These are phyloP conservation scores for Fusarium tjaetaba DNA, from an alignment of 2,329 filamentous ascomycete genomes.

Conservation along the genomic window DNA sequence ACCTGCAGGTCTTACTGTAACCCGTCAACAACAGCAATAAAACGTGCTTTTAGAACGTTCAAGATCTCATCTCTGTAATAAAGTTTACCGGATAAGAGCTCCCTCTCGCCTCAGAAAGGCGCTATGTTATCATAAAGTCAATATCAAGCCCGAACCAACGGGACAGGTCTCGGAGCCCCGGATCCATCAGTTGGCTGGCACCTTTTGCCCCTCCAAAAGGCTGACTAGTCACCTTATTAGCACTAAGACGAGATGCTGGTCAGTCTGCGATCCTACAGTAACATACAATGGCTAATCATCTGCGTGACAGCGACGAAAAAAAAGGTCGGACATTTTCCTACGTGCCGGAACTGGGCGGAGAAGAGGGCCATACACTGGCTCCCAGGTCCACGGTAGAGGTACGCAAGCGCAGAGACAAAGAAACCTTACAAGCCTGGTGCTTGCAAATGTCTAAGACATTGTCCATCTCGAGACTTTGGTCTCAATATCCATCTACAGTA, in stretches of 20 bases:
- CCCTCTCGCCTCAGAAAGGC: background rate
- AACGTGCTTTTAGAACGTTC: background rate
- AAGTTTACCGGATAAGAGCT: background rate
- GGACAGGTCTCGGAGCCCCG: background rate
- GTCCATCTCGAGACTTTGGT: background rate
- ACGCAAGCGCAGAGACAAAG: conserved; percentile 3
- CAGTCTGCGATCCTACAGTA: conserved; percentile 32
- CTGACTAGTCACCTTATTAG: background rate
- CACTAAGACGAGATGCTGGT: conserved; percentile 2
- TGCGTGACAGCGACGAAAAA: conserved; percentile 8
- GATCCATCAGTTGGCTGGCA: background rate
- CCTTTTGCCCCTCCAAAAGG: background rate
- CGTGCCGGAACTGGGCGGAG: conserved; percentile 8
- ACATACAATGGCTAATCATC: background rate
- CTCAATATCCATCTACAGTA: too few relatives aligned
- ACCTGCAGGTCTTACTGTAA: background rate
- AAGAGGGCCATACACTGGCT: conserved; percentile 11
- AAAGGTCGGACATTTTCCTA: conserved; percentile 33
- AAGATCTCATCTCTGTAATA: background rate
- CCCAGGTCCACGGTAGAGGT: conserved; percentile 27
- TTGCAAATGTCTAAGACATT: conserved; percentile 23
- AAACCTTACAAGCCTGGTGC: background rate
- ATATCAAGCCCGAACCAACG: conserved; percentile 8
- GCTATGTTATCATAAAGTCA: conserved; percentile 13
- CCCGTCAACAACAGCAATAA: background rate